Evolutionary conservation across 305 asterid species (phyloP), one percentile per base, ranked within the genome.

Genomic region (Andrographis paniculata): DNA sequence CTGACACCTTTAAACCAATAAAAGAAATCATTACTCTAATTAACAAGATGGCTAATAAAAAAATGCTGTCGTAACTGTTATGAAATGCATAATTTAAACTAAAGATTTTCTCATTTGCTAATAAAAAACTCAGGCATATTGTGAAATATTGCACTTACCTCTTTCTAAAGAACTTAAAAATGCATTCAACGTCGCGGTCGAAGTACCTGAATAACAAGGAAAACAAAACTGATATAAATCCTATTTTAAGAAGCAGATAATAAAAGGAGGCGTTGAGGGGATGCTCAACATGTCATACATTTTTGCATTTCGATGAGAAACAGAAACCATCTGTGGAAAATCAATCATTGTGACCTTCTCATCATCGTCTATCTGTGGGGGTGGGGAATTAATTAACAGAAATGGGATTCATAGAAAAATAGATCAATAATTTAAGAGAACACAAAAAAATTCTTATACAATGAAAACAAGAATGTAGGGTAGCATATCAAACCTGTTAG

Each of bases 241-340:
- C 4, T 13, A 17, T 9, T 37, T 2, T 13, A 22, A 21, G 19
- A 12, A 20, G 12, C 46, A 53, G 33, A 42, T 40, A 37, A 16
- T 28, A 24, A 47, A 30, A 58, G 48, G 43, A 39, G 38, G n/a
- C 14, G 17, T 46, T 13, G 20, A 20, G 17, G 43, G 36, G 51
- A n/a, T 24, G 51, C 61, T 42, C 11, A 50, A 30, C 20, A 16
- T n/a, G n/a, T n/a, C 79, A 31, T 80, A 86, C 98, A 91, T 91
- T 58, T 86, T 60, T 8, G 95, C 96, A 62, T 91, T 91, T 53
- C 72, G 80, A 69, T 91, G 98, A 61, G 96, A 74, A 60, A 86
- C 83, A 6, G 96, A 89, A 50, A 89, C 96, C 98, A 91, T 91
- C 71, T 86, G 98, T 4, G 96, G 98, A 66, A 91, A 91, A 70